A percentile compares a stretch with the other conserved stretches of the same genome.
Evolutionary conservation across 2,329 filamentous ascomycete genomes (phyloP).

Genomic region (Nakataea oryzae): DNA sequence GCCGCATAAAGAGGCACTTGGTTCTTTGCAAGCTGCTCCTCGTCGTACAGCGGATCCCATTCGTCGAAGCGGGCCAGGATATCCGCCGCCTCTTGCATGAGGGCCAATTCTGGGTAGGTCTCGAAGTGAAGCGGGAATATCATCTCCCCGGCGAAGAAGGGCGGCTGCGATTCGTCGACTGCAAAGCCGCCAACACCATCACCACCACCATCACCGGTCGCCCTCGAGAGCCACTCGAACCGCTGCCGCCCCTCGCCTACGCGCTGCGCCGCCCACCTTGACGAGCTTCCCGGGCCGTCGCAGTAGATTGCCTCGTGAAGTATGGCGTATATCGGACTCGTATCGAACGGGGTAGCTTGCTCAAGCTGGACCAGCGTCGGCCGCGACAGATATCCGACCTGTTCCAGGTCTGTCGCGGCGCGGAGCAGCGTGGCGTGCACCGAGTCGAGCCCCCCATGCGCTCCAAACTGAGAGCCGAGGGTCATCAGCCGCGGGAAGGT

Average conservation of each 20-base stretch:
- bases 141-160: conserved; percentile 90
- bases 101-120: conserved; percentile 64
- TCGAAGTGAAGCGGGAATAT: conserved; percentile 79
- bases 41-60: conserved; percentile 72
- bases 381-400: conserved; percentile 65
- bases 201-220: background rate
- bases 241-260: conserved; percentile 38
- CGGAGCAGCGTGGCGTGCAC: conserved; percentile 67
- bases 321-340: conserved; percentile 71
- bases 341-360: conserved; percentile 57
- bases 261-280: conserved; percentile 66
- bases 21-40: conserved; percentile 62
- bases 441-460: conserved; percentile 64
- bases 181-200: conserved; percentile 8
- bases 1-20: conserved; percentile 79
- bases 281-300: conserved; percentile 48
- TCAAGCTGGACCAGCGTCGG: conserved; percentile 63
- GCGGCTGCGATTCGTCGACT: conserved; percentile 30
- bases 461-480: conserved; percentile 68
- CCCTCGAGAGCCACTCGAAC: conserved; percentile 39
- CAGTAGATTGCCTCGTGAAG: conserved; percentile 87
- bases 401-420: conserved; percentile 61
- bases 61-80: conserved; percentile 55
- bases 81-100: conserved; percentile 58
- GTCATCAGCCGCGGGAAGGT: conserved; percentile 67